Conservation (phyloP, 2,329 filamentous ascomycete genomes). For the Colletotrichum tamarilloi region DNA sequence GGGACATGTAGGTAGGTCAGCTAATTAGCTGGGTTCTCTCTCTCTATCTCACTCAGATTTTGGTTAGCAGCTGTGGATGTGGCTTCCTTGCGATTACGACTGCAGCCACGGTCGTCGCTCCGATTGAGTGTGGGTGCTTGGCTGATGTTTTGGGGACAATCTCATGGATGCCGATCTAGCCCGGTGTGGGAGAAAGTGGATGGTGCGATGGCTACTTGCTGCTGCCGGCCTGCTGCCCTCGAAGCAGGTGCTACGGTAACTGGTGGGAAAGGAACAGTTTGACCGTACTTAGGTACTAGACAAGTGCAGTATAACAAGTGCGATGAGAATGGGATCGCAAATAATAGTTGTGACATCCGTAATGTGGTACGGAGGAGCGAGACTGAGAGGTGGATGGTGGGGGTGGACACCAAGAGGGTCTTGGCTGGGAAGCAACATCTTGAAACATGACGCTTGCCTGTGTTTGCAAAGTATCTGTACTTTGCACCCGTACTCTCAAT, state of each 20-base stretch:
- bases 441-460: conserved; percentile 26
- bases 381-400: conserved; percentile 25
- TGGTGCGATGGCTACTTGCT: not conserved
- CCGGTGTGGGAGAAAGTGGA: conserved; percentile 5
- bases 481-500: not conserved
- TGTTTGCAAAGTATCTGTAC: conserved; percentile 10
- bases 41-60: not conserved
- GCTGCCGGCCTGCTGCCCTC: not conserved
- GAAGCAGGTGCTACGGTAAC: not conserved
- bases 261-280: not conserved
- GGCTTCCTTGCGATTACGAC: conserved; percentile 22
- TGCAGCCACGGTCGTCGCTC: conserved; percentile 13
- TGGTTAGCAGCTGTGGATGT: not conserved
- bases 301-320: not conserved
- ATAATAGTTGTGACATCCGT: not conserved
- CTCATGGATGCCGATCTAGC: not conserved
- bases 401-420: conserved; percentile 26
- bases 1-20: not conserved
- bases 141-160: not conserved
- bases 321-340: not conserved
- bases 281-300: not conserved
- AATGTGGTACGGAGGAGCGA: not conserved
- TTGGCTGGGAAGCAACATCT: conserved; percentile 15
- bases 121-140: not conserved
- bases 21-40: not conserved